Base-by-base conservation (phyloP, 768 basidiomycete species). In the Sporobolomyces pararoseus region DNA sequence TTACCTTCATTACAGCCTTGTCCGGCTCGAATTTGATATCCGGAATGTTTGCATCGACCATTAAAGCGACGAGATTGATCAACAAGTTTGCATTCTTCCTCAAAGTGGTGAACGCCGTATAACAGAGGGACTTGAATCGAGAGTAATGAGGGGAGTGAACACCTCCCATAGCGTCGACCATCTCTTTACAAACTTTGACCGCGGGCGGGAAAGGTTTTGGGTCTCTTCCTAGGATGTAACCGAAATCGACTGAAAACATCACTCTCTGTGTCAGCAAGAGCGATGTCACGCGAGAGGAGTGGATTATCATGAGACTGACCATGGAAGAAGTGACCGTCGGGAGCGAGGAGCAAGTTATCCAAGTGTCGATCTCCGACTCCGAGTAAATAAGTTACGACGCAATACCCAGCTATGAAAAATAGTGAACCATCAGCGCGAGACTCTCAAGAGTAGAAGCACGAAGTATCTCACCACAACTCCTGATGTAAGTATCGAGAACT, bases 101-200 rank as follows among this genome's bases (percentile, higher is more conserved):
- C 65, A 98, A 84, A 77, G 91, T 92, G 62, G 89, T 90, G 81
- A 98, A 98, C 2, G 92, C 96, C n/a, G 95, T 98, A 80, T 94
- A 95, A 79, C 91, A 96, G 73, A 93, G 89, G 75, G 86, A 89
- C 80, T 97, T 93, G 86, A 99, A 99, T 35, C 94, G 88, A 31
- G 87, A 85, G 79, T 97, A 97, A 78, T 98, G 95, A n/a, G 89
- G 85, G 9, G 93, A 95, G 76, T 89, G 86, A 2, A 90, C 87
- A 16, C 96, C 95, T n/a, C 96, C 96, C 93, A 99, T 95, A 16
- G 90, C 95, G 78, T 99, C 96, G 0, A 98, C 91, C 96, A 98
- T 99, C 78, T 98, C 96, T 77, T 95, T 94, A 81, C 94, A 97
- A 47, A 99, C 90, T 79, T 99, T 99, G 74, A 98, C 94, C 17